Conservation (phyloP, 108 stramenopile species). For the Cyclotella atomus region DNA sequence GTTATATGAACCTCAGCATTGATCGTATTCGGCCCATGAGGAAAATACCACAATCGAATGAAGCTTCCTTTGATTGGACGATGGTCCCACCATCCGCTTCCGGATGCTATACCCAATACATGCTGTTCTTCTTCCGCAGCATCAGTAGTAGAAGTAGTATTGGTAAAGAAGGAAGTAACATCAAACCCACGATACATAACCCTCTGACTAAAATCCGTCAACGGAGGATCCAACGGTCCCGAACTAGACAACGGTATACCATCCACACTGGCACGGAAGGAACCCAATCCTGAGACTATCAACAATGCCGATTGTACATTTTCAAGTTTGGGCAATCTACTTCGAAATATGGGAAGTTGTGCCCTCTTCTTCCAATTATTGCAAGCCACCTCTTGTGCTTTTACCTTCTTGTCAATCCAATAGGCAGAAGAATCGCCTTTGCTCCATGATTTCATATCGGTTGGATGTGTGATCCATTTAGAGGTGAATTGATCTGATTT, state of each 20-base stretch:
- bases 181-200: conserved; percentile 58
- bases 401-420: conserved; percentile 16
- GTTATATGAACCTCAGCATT: conserved; percentile 44
- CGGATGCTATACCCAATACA: conserved; percentile 48
- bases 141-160: too few species aligned
- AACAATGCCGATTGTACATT: conserved; percentile 45
- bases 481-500: conserved; percentile 24
- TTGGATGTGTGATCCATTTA: conserved; percentile 49
- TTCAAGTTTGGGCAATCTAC: conserved; percentile 17
- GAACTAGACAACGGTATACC: conserved; percentile 45
- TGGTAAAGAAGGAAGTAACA: conserved; percentile 40
- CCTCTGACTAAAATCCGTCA: conserved; percentile 57
- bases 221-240: conserved; percentile 57
- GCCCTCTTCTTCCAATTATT: conserved; percentile 46
- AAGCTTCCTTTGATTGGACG: conserved; percentile 43
- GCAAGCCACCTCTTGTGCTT: conserved; percentile 28
- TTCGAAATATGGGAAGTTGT: conserved; percentile 45
- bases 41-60: conserved; percentile 40
- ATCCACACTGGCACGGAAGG: conserved; percentile 50
- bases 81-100: conserved; percentile 63
- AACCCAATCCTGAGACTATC: conserved; percentile 52
- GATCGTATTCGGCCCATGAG: conserved; percentile 41
- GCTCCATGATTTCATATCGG: conserved; percentile 31
- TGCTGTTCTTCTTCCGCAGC: conserved; percentile 25
- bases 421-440: conserved; percentile 35